Evolutionary conservation across 805 yeast genomes (phyloP).

Genomic region (Metschnikowia santaceciliae): DNA sequence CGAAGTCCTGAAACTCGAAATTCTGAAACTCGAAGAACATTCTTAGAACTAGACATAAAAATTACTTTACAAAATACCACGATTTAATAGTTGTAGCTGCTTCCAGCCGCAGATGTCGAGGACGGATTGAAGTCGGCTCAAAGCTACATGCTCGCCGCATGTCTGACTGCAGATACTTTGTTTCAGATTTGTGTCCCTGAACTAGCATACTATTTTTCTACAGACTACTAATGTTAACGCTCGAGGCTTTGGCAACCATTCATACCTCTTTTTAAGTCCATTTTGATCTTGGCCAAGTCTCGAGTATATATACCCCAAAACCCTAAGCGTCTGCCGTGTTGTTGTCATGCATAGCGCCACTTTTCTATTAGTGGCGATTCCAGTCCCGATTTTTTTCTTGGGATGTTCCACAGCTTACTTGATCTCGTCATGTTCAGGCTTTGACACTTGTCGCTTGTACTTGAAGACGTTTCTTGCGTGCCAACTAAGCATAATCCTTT

Average conservation of each 20-base stretch:
- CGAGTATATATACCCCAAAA: background rate
- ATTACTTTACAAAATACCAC: background rate
- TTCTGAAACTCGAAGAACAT: too few relatives aligned
- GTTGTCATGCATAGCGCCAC: constrained; percentile 5
- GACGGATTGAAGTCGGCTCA: background rate
- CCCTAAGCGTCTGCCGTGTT: background rate
- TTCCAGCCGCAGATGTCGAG: background rate
- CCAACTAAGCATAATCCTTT: constrained; percentile 5
- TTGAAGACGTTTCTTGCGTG: constrained; percentile 3
- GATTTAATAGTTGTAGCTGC: background rate
- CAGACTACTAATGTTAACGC: background rate
- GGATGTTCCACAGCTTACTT: background rate
- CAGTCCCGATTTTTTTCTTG: background rate
- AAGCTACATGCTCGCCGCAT: background rate
- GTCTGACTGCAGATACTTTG: constrained; percentile 2
- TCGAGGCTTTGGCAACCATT: background rate
- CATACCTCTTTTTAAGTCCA: background rate
- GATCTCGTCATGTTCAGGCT: background rate
- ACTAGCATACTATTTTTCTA: background rate
- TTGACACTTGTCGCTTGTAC: background rate
- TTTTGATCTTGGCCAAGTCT: background rate
- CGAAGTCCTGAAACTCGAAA: too few relatives aligned
- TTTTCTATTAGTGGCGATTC: constrained; percentile 5
- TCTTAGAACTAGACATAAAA: background rate
- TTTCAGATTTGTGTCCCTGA: constrained; percentile 5